Conservation (phyloP, 768 basidiomycete genomes). For the Leccinum incarnatum region DNA sequence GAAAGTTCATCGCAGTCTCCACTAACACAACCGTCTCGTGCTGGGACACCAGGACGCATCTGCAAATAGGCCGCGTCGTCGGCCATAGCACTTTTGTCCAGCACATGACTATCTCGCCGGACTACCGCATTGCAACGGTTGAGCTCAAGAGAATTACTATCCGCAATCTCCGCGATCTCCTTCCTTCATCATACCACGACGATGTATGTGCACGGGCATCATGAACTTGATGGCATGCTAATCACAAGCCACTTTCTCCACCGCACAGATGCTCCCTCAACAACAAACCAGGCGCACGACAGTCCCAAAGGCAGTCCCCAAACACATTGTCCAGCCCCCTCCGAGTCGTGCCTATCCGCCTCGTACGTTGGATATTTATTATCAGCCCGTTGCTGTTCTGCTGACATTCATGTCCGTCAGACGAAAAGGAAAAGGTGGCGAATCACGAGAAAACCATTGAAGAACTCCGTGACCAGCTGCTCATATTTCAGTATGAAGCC, state of each 20-base stretch:
- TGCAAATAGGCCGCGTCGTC: background rate
- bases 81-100: background rate
- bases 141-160: constrained; percentile 4
- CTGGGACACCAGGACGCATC: background rate
- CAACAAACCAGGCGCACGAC: background rate
- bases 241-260: background rate
- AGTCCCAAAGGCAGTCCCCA: background rate
- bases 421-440: background rate
- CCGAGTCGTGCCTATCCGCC: background rate
- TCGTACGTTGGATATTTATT: background rate
- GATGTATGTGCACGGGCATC: background rate
- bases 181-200: constrained; percentile 4
- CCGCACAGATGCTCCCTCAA: background rate
- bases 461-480: background rate
- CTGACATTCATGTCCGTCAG: background rate
- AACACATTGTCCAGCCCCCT: background rate
- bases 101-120: background rate
- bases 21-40: background rate
- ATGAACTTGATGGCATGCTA: background rate
- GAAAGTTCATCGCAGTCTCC: background rate
- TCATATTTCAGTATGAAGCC: background rate
- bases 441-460: background rate
- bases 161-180: background rate
- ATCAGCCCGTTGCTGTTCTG: background rate
- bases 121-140: background rate